Evolutionary conservation across 768 basidiomycete genomes (phyloP).

Genomic region (Saitozyma podzolica): DNA sequence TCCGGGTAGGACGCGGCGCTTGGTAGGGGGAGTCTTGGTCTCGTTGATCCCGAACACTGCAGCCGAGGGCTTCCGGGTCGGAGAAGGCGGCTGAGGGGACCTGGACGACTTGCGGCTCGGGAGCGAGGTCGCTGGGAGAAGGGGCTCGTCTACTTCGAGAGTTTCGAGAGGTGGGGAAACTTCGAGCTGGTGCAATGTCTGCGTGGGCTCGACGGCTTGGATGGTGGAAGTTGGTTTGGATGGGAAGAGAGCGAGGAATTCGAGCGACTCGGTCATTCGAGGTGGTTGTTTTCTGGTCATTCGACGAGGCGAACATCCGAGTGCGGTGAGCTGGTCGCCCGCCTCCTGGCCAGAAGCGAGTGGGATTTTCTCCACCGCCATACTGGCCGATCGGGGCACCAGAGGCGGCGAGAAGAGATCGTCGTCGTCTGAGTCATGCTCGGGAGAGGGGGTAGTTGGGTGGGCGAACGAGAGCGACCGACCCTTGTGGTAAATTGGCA

Average conservation of each 20-base stretch:
- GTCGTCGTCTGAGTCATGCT: no score
- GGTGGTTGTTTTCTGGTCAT: conserved; percentile 28
- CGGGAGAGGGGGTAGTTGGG: no score
- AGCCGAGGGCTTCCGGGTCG: not conserved
- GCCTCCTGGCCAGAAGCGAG: no score
- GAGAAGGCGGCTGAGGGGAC: not conserved
- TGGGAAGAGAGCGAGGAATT: conserved; percentile 19
- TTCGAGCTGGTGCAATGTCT: not conserved
- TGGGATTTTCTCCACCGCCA: no score
- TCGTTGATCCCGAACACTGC: no score
- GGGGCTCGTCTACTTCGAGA: conserved; percentile 1
- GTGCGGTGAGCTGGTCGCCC: no score
- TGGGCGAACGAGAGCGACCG: no score
- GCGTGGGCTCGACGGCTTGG: not conserved
- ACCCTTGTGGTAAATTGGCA: no score
- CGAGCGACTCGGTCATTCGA: conserved; percentile 36
- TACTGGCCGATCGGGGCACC: no score
- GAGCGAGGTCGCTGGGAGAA: conserved; percentile 2
- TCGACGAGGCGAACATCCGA: not conserved
- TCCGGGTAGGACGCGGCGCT: no score
- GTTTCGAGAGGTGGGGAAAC: conserved; percentile 1
- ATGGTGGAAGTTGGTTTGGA: not conserved
- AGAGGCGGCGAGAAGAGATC: no score
- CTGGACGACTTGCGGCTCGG: not conserved
- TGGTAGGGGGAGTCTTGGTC: no score